phyloP scores from a whole-genome alignment of 768 basidiomycete genomes.

The Lentinula sp. region DNA sequence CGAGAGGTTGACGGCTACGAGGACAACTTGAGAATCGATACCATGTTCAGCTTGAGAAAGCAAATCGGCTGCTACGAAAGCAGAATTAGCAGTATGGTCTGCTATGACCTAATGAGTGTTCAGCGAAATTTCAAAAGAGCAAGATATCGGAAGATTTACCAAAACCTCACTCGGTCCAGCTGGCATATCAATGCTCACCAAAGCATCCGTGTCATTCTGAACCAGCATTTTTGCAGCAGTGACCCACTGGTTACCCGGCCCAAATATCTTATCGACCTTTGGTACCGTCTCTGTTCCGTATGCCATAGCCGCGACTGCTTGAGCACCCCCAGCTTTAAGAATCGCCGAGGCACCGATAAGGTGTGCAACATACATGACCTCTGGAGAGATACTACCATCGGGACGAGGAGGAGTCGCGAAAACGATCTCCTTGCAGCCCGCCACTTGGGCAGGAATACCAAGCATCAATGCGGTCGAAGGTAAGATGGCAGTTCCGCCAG shows the following conservation, averaged over 20 bases:
- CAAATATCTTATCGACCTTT: conserved; percentile 99
- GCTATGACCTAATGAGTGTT: conserved; percentile 74
- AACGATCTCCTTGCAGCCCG: conserved; percentile 87
- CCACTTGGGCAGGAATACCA: conserved; percentile 95
- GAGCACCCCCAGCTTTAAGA: conserved; percentile 93
- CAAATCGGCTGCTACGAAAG: conserved; percentile 94
- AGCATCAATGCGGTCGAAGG: conserved; percentile 98
- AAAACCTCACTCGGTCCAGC: conserved; percentile 97
- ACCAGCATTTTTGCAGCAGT: conserved; percentile 99
- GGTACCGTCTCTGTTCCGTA: conserved; percentile 94
- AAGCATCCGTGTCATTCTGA: conserved; percentile 94
- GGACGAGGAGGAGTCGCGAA: conserved; percentile 93
- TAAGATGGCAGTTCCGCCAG: conserved; percentile 93
- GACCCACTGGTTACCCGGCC: conserved; percentile 99
- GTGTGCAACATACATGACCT: conserved; percentile 95
- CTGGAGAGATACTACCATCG: conserved; percentile 91
- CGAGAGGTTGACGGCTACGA: conserved; percentile 74
- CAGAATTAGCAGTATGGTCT: conserved; percentile 78
- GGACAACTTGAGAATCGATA: conserved; percentile 95
- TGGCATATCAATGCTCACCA: conserved; percentile 98
- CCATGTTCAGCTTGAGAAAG: conserved; percentile 98
- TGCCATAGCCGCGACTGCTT: conserved; percentile 93
- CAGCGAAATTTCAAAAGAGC: neutral
- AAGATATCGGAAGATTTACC: conserved; percentile 43
- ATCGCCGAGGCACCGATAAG: conserved; percentile 88